phyloP scores from a whole-genome alignment of 73 alveolate genomes.

The Durusdinium trenchii region DNA sequence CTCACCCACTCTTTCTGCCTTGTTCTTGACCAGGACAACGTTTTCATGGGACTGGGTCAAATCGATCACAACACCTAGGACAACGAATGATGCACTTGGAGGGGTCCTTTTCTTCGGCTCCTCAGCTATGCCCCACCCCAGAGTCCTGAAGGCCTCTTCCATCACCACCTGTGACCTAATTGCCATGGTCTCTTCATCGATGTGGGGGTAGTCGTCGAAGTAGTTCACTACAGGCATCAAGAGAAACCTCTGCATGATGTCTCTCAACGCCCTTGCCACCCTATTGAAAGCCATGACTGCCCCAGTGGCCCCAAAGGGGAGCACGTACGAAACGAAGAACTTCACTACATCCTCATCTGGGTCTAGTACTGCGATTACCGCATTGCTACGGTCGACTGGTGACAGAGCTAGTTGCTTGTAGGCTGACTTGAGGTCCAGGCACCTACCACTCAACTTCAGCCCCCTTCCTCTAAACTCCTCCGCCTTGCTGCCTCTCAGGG shows the following conservation, averaged over 20 bases:
- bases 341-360: not conserved
- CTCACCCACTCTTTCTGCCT: too few species aligned
- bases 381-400: not conserved
- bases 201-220: too few species aligned
- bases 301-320: not conserved
- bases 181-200: too few species aligned
- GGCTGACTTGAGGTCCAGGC: slow-evolving; percentile 11
- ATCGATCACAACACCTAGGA: not conserved
- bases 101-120: too few species aligned
- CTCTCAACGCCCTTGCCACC: not conserved
- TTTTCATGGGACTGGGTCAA: not conserved
- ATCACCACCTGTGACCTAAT: too few species aligned
- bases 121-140: too few species aligned
- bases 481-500: not conserved
- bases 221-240: too few species aligned
- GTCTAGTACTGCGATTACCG: not conserved
- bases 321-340: not conserved
- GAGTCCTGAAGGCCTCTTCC: not conserved
- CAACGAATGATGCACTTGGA: too few species aligned
- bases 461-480: not conserved
- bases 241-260: too few species aligned
- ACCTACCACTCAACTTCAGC: not conserved
- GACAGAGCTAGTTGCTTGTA: not conserved
- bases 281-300: not conserved
- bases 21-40: too few species aligned